A percentile compares a stretch with the other conserved stretches of the same genome.
These are phyloP conservation scores for Solanum hybrid DNA, from an alignment of 305 asterid species.

Conservation along the genomic window DNA sequence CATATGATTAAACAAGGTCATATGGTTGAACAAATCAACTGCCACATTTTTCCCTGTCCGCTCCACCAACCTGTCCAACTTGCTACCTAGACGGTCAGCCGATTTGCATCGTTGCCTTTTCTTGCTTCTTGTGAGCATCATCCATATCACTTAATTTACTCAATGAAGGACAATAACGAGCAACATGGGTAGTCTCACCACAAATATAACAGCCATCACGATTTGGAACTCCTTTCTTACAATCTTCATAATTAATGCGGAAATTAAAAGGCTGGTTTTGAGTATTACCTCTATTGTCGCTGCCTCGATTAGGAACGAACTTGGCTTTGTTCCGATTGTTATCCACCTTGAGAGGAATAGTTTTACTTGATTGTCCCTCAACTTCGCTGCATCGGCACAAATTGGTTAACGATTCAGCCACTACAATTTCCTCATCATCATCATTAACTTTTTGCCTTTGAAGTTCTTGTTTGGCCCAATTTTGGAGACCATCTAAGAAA, in stretches of 20 bases:
- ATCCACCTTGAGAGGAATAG: not conserved
- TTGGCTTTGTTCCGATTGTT: not conserved
- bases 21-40: not conserved
- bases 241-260: not conserved
- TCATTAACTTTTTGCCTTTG: not conserved
- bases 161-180: not conserved
- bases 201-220: not conserved
- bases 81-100: fast-evolving
- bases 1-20: not conserved
- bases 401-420: not conserved
- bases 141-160: not conserved
- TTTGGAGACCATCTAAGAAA: not conserved
- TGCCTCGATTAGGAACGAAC: fast-evolving
- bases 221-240: not conserved
- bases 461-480: not conserved
- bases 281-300: not conserved
- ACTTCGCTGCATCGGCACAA: fast-evolving
- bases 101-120: too few species aligned
- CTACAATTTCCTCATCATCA: not conserved
- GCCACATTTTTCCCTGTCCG: fast-evolving
- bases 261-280: not conserved
- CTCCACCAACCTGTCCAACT: not conserved
- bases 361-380: fast-evolving
- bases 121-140: not conserved
- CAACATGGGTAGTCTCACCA: not conserved